These are phyloP conservation scores for Calycina herbarum DNA, from an alignment of 2,329 filamentous ascomycete species.

Conservation along the genomic window DNA sequence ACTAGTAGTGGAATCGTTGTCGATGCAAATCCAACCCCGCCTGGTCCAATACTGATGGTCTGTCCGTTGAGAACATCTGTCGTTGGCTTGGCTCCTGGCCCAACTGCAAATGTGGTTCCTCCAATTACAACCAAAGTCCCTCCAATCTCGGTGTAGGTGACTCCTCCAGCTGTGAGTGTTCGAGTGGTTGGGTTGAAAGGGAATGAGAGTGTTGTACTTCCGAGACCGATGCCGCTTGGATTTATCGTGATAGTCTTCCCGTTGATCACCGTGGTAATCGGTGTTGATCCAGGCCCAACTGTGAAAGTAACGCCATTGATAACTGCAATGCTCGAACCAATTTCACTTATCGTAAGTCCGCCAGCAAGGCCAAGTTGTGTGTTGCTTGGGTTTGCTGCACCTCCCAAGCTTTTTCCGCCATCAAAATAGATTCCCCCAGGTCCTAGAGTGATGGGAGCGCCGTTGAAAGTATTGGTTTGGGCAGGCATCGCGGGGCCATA, in stretches of 20 bases:
- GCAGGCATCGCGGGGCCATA: constrained; percentile 26
- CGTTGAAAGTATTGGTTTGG: constrained; percentile 28
- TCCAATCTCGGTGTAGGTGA: constrained; percentile 31
- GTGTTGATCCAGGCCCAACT: constrained; percentile 47
- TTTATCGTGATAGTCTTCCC: constrained; percentile 54
- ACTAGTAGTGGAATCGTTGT: constrained; percentile 27
- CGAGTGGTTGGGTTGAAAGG: constrained; percentile 29
- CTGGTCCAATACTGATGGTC: constrained; percentile 33
- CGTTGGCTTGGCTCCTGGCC: constrained; percentile 22
- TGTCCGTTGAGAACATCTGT: constrained; percentile 27
- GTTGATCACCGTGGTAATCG: constrained; percentile 48
- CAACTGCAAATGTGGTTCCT: constrained; percentile 31
- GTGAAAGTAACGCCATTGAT: constrained; percentile 53
- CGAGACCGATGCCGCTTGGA: constrained; percentile 45
- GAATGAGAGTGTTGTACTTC: constrained; percentile 24
- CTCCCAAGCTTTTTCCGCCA: constrained; percentile 26
- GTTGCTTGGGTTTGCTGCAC: constrained; percentile 21
- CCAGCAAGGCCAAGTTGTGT: constrained; percentile 32
- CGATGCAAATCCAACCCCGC: constrained; percentile 32
- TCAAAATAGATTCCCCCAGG: constrained; percentile 26
- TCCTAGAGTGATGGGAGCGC: constrained; percentile 30
- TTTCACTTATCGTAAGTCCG: constrained; percentile 31
- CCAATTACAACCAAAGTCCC: constrained; percentile 27
- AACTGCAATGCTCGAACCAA: constrained; percentile 42
- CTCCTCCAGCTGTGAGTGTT: constrained; percentile 27